Conservation (phyloP, 768 basidiomycete genomes). For the Mycena capillaripes region DNA sequence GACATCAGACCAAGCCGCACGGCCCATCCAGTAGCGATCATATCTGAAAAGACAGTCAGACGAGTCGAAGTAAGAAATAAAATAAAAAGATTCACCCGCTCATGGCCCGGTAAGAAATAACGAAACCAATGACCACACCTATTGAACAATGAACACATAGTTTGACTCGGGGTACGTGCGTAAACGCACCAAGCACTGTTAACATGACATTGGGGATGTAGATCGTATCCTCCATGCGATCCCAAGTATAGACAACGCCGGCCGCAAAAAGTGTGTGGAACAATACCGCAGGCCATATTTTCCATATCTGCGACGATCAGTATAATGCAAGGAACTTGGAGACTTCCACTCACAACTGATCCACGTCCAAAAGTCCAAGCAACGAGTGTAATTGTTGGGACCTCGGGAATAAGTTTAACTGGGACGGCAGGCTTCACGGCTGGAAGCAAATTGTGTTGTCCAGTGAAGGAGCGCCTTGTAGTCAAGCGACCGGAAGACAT, state of each 20-base stretch:
- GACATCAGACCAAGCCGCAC: conserved; percentile 69
- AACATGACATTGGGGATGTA: conserved; percentile 70
- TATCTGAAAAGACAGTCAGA: conserved; percentile 53
- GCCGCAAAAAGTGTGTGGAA: conserved; percentile 71
- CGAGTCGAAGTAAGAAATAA: neutral
- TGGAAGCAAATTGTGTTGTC: conserved; percentile 26
- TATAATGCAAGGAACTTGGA: neutral
- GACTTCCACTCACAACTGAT: conserved; percentile 52
- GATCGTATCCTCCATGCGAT: conserved; percentile 50
- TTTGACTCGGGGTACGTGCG: neutral
- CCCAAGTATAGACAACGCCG: conserved; percentile 38
- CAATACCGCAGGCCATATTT: conserved; percentile 78
- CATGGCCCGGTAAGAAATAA: conserved; percentile 74
- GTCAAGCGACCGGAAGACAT: conserved; percentile 20
- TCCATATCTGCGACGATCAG: conserved; percentile 58
- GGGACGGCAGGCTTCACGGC: conserved; percentile 31
- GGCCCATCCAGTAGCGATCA: conserved; percentile 75
- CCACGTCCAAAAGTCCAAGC: conserved; percentile 60
- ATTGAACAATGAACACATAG: neutral
- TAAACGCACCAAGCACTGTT: conserved; percentile 66
- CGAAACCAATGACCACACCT: conserved; percentile 73
- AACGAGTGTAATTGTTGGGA: conserved; percentile 37
- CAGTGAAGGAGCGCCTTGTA: neutral
- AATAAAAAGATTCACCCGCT: conserved; percentile 60
- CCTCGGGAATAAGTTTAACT: conserved; percentile 30